Evolutionary conservation across 306 rosid species (phyloP).

Genomic region (Fagus sylvatica): DNA sequence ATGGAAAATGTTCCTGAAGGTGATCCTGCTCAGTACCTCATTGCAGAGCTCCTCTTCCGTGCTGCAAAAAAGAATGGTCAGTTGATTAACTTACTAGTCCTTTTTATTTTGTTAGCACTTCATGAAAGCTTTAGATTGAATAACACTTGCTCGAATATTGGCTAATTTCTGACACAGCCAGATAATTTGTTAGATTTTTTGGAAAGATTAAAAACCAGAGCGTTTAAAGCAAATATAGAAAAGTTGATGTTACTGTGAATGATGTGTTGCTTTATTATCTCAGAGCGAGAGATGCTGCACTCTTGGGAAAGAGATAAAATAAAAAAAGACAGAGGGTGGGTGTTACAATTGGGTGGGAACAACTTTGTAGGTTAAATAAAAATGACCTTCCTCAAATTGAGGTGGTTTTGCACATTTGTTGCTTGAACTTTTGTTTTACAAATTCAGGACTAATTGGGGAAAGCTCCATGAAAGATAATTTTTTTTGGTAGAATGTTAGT

Average conservation of each 20-base stretch:
- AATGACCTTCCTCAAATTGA: neutral
- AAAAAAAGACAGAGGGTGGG: too few species aligned
- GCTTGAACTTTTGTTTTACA: neutral
- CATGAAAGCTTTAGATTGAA: neutral
- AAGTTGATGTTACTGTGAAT: neutral
- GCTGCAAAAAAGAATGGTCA: conserved; percentile 70
- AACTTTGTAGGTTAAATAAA: neutral
- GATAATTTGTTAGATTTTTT: neutral
- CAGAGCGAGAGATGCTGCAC: neutral
- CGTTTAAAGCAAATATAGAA: too few species aligned
- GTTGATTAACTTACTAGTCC: conserved; percentile 25
- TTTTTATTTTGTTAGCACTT: neutral
- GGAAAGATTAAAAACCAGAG: neutral
- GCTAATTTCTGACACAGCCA: neutral
- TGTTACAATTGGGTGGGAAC: neutral
- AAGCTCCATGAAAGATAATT: neutral
- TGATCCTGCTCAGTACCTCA: conserved; percentile 74
- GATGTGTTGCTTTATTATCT: neutral
- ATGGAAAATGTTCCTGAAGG: conserved; percentile 71
- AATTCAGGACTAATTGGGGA: neutral
- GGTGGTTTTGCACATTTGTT: neutral
- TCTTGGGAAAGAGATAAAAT: neutral
- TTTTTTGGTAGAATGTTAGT: neutral
- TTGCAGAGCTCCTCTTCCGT: conserved; percentile 69
- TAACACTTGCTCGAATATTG: neutral